Evolutionary conservation across 2,329 filamentous ascomycete species (phyloP).

Genomic region (Fusarium redolens): DNA sequence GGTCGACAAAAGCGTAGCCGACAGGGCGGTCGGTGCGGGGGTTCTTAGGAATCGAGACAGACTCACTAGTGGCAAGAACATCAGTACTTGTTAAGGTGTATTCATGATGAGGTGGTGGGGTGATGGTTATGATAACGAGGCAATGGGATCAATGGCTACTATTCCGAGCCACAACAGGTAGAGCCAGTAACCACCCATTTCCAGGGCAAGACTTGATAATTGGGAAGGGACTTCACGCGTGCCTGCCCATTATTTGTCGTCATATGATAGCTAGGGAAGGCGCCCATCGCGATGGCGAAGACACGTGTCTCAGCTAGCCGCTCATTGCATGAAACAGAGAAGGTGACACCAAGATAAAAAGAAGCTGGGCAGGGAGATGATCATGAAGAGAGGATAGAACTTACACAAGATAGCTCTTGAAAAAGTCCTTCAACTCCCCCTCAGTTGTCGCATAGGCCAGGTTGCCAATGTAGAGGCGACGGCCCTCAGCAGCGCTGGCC

Average conservation of each 20-base stretch:
- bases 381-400: conserved; percentile 55
- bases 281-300: conserved; percentile 25
- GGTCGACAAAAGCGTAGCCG: conserved; percentile 98
- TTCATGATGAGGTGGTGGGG: not conserved
- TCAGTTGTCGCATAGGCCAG: conserved; percentile 99
- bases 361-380: not conserved
- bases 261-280: conserved; percentile 16
- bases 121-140: not conserved
- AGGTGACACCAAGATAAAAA: not conserved
- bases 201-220: conserved; percentile 1
- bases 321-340: not conserved
- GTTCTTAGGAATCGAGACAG: conserved; percentile 99
- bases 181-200: not conserved
- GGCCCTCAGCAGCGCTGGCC: conserved; percentile 97
- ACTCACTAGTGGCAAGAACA: conserved; percentile 74
- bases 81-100: conserved; percentile 43
- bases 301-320: conserved; percentile 42
- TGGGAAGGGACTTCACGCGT: conserved; percentile 9
- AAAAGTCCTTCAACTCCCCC: conserved; percentile 99
- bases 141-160: not conserved
- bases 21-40: conserved; percentile 98
- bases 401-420: conserved; percentile 99
- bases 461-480: conserved; percentile 99
- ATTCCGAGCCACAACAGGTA: not conserved
- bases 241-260: conserved; percentile 21